phyloP scores from a whole-genome alignment of 495 filamentous ascomycete species.

The Acidomyces sp. region DNA sequence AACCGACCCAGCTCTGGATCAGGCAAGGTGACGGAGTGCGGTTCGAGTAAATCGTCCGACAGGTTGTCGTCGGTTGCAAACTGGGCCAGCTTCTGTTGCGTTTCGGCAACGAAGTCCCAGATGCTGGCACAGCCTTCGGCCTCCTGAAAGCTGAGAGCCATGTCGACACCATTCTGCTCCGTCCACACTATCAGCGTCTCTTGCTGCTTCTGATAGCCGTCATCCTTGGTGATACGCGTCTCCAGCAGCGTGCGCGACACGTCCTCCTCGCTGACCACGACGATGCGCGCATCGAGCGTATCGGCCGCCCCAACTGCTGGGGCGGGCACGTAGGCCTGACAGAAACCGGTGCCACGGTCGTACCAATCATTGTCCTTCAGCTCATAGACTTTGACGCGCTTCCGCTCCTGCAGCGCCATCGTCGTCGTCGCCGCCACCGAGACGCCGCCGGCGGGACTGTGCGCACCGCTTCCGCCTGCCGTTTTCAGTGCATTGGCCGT shows the following conservation, averaged over 20 bases:
- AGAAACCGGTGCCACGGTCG: conserved; percentile 93
- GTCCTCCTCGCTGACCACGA: conserved; percentile 87
- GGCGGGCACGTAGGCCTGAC: conserved; percentile 55
- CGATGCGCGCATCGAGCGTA: conserved; percentile 59
- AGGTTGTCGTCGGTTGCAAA: conserved; percentile 71
- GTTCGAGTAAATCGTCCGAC: conserved; percentile 73
- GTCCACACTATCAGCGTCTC: conserved; percentile 99
- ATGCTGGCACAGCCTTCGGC: conserved; percentile 86
- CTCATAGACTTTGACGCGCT: conserved; percentile 98
- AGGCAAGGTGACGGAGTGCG: conserved; percentile 59
- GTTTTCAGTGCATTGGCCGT: neutral
- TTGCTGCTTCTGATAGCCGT: conserved; percentile 98
- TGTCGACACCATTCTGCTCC: conserved; percentile 73
- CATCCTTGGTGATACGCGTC: conserved; percentile 82
- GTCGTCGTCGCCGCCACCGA: neutral
- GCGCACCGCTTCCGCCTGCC: neutral
- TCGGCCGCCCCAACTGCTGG: conserved; percentile 13
- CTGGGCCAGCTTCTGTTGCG: conserved; percentile 55
- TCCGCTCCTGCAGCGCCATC: conserved; percentile 49
- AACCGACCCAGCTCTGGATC: conserved; percentile 66
- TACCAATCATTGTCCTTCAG: conserved; percentile 98
- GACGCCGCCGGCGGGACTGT: neutral
- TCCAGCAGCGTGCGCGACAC: conserved; percentile 71
- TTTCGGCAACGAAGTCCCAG: conserved; percentile 84
- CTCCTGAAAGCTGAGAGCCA: conserved; percentile 98